Conservation (phyloP, 129 eudicot species). For the Saussurea involucrata region DNA sequence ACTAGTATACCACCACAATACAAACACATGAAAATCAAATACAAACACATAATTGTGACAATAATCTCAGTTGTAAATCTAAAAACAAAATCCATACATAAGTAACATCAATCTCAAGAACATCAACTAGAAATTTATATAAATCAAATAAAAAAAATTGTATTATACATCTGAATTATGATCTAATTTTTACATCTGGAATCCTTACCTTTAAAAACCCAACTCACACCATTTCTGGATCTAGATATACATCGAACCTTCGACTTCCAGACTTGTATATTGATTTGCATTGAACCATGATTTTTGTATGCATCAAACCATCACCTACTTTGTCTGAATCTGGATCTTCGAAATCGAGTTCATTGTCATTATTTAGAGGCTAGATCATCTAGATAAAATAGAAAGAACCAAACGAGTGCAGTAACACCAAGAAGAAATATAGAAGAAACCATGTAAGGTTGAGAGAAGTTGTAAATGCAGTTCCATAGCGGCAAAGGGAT, state of each 20-base stretch:
- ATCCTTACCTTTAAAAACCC: not conserved
- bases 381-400: not conserved
- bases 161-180: not conserved
- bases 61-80: not conserved
- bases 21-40: not conserved
- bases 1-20: not conserved
- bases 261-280: too few species aligned
- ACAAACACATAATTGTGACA: not conserved
- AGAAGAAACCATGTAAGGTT: not conserved
- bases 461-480: not conserved
- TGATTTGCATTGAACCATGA: not conserved
- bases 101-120: not conserved
- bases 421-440: not conserved
- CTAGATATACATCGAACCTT: not conserved
- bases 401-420: too few species aligned
- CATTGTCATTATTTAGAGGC: not conserved
- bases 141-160: not conserved
- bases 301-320: not conserved
- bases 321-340: not conserved
- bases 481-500: not conserved
- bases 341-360: too few species aligned
- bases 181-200: not conserved
- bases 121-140: not conserved
- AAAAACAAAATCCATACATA: not conserved
- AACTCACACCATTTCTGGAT: not conserved